Conservation (phyloP, 1,139 yeast species). For the Kodamaea suecica region DNA sequence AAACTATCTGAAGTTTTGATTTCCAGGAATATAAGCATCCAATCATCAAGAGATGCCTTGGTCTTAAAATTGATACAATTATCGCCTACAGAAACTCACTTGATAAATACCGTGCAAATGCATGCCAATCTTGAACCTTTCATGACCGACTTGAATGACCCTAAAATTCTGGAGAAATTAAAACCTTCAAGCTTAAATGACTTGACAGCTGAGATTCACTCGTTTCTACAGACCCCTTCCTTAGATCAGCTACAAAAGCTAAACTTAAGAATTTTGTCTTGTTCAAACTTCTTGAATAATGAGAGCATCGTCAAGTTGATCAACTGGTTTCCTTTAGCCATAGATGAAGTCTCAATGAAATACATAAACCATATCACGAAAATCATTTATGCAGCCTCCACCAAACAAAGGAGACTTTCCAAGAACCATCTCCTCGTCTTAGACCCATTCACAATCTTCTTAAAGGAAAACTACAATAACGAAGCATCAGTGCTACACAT, state of each 20-base stretch:
- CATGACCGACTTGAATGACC: neutral
- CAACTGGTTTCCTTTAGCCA: constrained; percentile 6
- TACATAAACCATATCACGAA: constrained; percentile 7
- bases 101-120: constrained; percentile 1
- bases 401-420: constrained; percentile 12
- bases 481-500: neutral
- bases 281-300: constrained; percentile 2
- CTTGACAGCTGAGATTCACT: neutral
- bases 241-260: neutral
- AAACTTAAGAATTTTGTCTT: neutral
- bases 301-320: constrained; percentile 7
- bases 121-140: neutral
- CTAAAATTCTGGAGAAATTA: neutral
- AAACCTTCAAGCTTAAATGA: neutral
- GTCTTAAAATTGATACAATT: constrained; percentile 10
- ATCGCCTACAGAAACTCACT: neutral
- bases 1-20: constrained; percentile 16
- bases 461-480: constrained; percentile 12
- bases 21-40: constrained; percentile 4
- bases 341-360: constrained; percentile 6
- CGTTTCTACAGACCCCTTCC: neutral
- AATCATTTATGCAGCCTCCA: constrained; percentile 4
- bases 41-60: constrained; percentile 8
- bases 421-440: constrained; percentile 21
- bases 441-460: constrained; percentile 21